These are phyloP conservation scores for Candida stauntonica DNA, from an alignment of 805 yeast genomes.

Conservation along the genomic window DNA sequence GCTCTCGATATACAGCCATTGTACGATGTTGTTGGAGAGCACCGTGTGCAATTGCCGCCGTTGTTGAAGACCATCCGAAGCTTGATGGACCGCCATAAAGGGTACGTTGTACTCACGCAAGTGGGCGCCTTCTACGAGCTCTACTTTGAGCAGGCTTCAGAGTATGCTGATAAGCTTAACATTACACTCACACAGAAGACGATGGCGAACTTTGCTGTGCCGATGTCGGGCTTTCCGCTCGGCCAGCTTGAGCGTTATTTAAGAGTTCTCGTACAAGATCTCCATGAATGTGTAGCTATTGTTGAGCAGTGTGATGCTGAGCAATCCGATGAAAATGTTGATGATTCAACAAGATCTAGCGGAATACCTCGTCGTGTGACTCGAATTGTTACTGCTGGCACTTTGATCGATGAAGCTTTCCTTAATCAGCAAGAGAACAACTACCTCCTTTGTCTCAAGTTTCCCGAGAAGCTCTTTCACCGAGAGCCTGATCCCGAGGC, in stretches of 20 bases:
- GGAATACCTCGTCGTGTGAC: constrained; percentile 64
- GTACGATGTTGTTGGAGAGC: not conserved
- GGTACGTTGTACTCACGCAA: constrained; percentile 64
- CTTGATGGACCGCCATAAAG: constrained; percentile 42
- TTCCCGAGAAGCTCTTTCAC: constrained; percentile 46
- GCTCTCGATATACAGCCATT: not conserved
- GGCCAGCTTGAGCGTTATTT: constrained; percentile 68
- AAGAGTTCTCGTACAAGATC: constrained; percentile 64
- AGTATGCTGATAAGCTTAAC: constrained; percentile 65
- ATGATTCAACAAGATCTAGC: constrained; percentile 6
- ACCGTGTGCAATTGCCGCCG: constrained; percentile 29
- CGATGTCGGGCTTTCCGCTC: constrained; percentile 93
- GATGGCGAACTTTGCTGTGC: constrained; percentile 41
- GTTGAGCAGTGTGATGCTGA: constrained; percentile 57
- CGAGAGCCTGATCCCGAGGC: constrained; percentile 35
- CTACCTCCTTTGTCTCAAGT: constrained; percentile 59
- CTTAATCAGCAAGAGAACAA: constrained; percentile 70
- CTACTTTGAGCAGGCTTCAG: constrained; percentile 84
- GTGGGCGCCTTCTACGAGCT: constrained; percentile 87
- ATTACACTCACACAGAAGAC: constrained; percentile 60
- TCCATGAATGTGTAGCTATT: constrained; percentile 70
- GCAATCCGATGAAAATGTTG: constrained; percentile 25
- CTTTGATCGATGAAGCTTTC: constrained; percentile 81
- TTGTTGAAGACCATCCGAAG: constrained; percentile 33
- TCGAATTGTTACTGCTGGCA: constrained; percentile 88